These are phyloP conservation scores for Trametes polyzona DNA, from an alignment of 1,284 basidiomycete species.

Conservation along the genomic window DNA sequence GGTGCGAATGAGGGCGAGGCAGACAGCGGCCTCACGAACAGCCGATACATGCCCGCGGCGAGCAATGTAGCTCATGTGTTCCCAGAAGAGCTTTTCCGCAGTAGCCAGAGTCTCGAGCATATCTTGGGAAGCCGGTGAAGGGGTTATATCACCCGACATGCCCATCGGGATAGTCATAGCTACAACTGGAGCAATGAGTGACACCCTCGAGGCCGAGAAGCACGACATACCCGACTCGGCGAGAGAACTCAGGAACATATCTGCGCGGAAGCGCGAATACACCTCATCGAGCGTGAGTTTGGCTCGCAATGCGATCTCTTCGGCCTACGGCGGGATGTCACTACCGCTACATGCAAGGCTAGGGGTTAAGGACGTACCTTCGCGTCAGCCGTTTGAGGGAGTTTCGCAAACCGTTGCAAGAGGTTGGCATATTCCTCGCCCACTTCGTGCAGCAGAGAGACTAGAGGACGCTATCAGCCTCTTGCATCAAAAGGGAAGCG, in stretches of 20 bases:
- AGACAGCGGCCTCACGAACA: constrained; percentile 74
- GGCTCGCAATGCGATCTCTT: constrained; percentile 74
- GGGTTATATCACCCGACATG: constrained; percentile 53
- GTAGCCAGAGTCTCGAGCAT: constrained; percentile 64
- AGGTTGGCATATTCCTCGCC: constrained; percentile 60
- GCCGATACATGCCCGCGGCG: constrained; percentile 67
- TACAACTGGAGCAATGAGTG: constrained; percentile 35
- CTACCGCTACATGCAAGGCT: neutral
- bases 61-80: constrained; percentile 61
- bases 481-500: neutral
- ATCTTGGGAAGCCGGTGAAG: constrained; percentile 55
- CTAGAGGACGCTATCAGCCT: constrained; percentile 41
- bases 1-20: constrained; percentile 71
- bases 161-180: constrained; percentile 87
- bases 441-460: constrained; percentile 74
- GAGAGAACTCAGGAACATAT: constrained; percentile 87
- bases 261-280: constrained; percentile 76
- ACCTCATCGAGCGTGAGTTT: constrained; percentile 76
- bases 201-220: neutral
- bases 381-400: constrained; percentile 59
- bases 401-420: constrained; percentile 58
- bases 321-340: constrained; percentile 50
- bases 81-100: constrained; percentile 74
- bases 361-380: constrained; percentile 47
- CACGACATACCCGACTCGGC: constrained; percentile 74